A percentile compares a stretch with the other conserved stretches of the same genome.
phyloP scores from a whole-genome alignment of 179 eudicot genomes.

The Nepenthes alata region DNA sequence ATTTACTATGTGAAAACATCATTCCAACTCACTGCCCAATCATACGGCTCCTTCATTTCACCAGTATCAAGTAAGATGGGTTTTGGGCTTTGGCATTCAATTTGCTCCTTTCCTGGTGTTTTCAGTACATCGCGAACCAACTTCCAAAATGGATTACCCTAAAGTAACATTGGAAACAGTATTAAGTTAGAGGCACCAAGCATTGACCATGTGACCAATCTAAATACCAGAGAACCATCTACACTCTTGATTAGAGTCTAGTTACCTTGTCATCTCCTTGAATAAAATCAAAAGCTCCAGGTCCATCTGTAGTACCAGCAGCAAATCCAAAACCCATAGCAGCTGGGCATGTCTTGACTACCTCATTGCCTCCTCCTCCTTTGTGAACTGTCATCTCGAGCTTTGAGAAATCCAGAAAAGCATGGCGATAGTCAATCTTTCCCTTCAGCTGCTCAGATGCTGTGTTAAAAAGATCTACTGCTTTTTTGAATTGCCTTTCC shows the following conservation, averaged over 20 bases:
- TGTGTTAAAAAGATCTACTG: constrained; percentile 63
- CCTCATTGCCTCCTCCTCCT: constrained; percentile 45
- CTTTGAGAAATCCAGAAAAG: constrained; percentile 69
- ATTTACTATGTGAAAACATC: neutral
- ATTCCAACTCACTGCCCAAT: constrained; percentile 85
- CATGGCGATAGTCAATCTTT: constrained; percentile 65
- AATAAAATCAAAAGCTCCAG: constrained; percentile 91
- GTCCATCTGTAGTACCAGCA: constrained; percentile 98
- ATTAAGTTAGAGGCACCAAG: constrained; percentile 1
- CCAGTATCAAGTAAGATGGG: constrained; percentile 95
- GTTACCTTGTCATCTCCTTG: constrained; percentile 88
- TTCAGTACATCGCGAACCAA: constrained; percentile 64
- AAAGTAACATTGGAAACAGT: constrained; percentile 4
- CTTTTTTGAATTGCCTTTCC: constrained; percentile 76
- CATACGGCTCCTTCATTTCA: constrained; percentile 87
- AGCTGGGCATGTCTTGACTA: constrained; percentile 83
- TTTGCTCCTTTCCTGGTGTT: constrained; percentile 64
- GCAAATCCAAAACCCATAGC: constrained; percentile 99
- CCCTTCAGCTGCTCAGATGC: constrained; percentile 75
- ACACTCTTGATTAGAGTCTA: too few species aligned
- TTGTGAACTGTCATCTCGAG: constrained; percentile 56
- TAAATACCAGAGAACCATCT: neutral
- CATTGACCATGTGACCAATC: neutral
- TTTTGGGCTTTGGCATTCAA: constrained; percentile 73
- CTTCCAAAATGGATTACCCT: constrained; percentile 96